phyloP scores from a whole-genome alignment of 1,284 basidiomycete genomes.

The Ceratobasidium theobromae region DNA sequence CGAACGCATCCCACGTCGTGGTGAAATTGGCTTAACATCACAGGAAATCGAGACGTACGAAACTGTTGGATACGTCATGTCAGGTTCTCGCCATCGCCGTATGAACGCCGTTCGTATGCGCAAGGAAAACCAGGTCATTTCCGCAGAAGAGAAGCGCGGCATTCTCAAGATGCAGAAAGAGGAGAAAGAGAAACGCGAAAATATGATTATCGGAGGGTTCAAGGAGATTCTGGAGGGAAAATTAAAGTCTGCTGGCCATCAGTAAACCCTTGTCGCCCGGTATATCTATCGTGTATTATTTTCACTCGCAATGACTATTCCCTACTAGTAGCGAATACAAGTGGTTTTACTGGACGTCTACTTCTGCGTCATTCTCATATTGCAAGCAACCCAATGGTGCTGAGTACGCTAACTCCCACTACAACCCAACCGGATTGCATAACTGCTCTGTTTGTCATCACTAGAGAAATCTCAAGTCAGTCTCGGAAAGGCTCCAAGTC shows the following conservation, averaged over 20 bases:
- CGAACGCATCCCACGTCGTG: constrained; percentile 92
- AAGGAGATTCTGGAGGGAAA: constrained; percentile 70
- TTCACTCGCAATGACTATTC: not conserved
- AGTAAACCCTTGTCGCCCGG: not conserved
- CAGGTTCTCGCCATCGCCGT: constrained; percentile 84
- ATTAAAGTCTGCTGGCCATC: constrained; percentile 65
- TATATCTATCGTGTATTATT: not conserved
- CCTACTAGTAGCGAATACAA: not conserved
- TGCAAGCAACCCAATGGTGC: constrained; percentile 67
- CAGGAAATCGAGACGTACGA: constrained; percentile 88
- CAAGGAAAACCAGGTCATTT: constrained; percentile 99
- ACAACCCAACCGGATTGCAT: constrained; percentile 83
- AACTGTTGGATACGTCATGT: constrained; percentile 96
- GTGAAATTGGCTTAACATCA: constrained; percentile 92
- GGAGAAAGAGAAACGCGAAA: constrained; percentile 86
- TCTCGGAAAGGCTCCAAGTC: constrained; percentile 21
- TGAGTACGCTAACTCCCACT: constrained; percentile 74
- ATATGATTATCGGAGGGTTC: constrained; percentile 48
- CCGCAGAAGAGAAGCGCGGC: constrained; percentile 94
- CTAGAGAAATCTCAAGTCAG: constrained; percentile 47
- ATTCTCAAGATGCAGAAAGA: constrained; percentile 92
- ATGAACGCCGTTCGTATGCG: constrained; percentile 98
- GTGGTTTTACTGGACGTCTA: not conserved
- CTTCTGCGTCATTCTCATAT: constrained; percentile 43
- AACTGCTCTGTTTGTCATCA: constrained; percentile 75